phyloP scores from a whole-genome alignment of 1,284 basidiomycete genomes.

The Trichosporon faecale region DNA sequence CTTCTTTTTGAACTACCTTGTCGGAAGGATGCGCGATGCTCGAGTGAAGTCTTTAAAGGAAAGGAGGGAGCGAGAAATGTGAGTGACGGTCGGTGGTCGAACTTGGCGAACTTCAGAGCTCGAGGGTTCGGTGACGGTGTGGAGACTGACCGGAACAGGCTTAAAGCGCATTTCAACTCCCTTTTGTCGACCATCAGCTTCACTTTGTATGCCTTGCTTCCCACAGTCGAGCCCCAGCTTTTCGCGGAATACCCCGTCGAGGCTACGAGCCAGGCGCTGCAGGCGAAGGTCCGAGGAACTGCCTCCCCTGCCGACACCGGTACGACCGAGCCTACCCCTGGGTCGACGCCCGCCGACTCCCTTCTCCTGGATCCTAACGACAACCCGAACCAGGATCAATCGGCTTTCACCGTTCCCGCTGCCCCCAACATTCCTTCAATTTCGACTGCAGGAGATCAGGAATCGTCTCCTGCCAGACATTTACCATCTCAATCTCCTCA shows the following conservation, averaged over 20 bases:
- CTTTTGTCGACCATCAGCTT: slow-evolving; percentile 49
- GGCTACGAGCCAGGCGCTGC: slow-evolving; percentile 39
- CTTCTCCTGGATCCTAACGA: slow-evolving; percentile 26
- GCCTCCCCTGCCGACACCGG: slow-evolving; percentile 21
- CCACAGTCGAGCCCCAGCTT: slow-evolving; percentile 47
- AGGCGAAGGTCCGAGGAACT: slow-evolving; percentile 17
- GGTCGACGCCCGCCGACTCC: slow-evolving; percentile 28
- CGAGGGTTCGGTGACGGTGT: background rate
- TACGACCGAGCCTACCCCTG: slow-evolving; percentile 20
- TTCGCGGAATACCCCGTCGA: slow-evolving; percentile 46
- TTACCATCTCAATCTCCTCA: background rate
- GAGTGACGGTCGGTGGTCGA: slow-evolving; percentile 16
- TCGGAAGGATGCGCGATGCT: slow-evolving; percentile 42
- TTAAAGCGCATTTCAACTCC: slow-evolving; percentile 50
- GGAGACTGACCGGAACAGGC: slow-evolving; percentile 27
- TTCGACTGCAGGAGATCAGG: background rate
- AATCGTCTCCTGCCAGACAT: background rate
- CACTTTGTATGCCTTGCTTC: slow-evolving; percentile 51
- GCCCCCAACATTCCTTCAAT: slow-evolving; percentile 4
- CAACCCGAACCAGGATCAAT: background rate
- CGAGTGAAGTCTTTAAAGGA: slow-evolving; percentile 39
- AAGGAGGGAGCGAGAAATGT: slow-evolving; percentile 39
- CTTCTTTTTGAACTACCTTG: slow-evolving; percentile 36
- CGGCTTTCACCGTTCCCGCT: background rate
- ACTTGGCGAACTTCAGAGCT: background rate